phyloP scores from a whole-genome alignment of 1,139 yeast genomes.

The Pichia sp. region DNA sequence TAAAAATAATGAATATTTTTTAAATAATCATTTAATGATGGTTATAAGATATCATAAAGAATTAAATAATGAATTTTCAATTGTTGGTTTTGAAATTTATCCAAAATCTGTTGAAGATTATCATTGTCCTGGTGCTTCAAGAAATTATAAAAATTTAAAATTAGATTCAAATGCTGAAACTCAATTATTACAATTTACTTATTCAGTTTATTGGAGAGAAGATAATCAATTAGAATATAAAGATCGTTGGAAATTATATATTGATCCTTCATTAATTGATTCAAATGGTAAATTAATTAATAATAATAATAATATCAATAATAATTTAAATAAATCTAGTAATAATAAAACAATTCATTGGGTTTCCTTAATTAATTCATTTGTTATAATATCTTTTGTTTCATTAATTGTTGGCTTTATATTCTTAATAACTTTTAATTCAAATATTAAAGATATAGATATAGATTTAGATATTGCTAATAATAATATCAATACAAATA shows the following conservation, averaged over 20 bases:
- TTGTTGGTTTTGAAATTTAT: slow-evolving; percentile 88
- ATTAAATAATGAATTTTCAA: slow-evolving; percentile 42
- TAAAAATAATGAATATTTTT: slow-evolving; percentile 47
- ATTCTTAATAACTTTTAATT: slow-evolving; percentile 40
- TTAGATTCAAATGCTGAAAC: slow-evolving; percentile 35
- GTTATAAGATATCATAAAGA: slow-evolving; percentile 71
- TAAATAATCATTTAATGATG: slow-evolving; percentile 77
- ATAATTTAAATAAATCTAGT: slow-evolving; percentile 35
- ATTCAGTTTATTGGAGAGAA: slow-evolving; percentile 87
- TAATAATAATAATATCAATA: slow-evolving; percentile 26
- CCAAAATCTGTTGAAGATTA: slow-evolving; percentile 72
- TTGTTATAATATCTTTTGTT: slow-evolving; percentile 52
- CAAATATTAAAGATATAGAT: not conserved
- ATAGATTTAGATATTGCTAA: not conserved
- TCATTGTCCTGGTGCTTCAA: slow-evolving; percentile 65
- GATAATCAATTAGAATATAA: slow-evolving; percentile 62
- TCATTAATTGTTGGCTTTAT: slow-evolving; percentile 62
- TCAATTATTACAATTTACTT: slow-evolving; percentile 63
- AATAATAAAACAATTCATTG: slow-evolving; percentile 51
- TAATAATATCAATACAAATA: not conserved
- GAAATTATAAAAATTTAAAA: slow-evolving; percentile 49
- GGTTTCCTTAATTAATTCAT: slow-evolving; percentile 62
- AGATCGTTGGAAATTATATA: slow-evolving; percentile 68
- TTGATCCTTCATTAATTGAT: slow-evolving; percentile 19
- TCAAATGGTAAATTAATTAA: slow-evolving; percentile 7